Evolutionary conservation across 2,329 filamentous ascomycete species (phyloP).

Genomic region (Aspergillus pseudoglaucus): DNA sequence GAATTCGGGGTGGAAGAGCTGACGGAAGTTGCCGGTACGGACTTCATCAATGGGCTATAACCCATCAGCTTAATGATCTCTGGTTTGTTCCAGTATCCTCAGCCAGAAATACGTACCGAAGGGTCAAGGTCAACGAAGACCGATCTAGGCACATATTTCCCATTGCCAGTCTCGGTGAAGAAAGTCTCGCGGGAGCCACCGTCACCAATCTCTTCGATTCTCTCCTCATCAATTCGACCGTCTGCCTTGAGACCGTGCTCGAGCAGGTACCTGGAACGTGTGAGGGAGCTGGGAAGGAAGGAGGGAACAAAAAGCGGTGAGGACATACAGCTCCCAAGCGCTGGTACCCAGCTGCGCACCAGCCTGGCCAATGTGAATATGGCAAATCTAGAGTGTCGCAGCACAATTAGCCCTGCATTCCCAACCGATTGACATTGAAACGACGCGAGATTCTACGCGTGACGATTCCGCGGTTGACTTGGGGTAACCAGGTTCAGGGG

Average conservation of each 20-base stretch:
- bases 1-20: constrained; percentile 60
- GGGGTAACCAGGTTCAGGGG: constrained; percentile 8
- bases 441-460: neutral
- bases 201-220: constrained; percentile 46
- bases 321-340: constrained; percentile 61
- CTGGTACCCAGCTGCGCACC: constrained; percentile 62
- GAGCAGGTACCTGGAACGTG: constrained; percentile 51
- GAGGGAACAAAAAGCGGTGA: constrained; percentile 22
- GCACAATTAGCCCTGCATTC: neutral
- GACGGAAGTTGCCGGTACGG: constrained; percentile 55
- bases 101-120: constrained; percentile 39
- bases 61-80: constrained; percentile 8
- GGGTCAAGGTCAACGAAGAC: constrained; percentile 64
- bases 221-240: constrained; percentile 52
- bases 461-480: neutral
- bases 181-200: constrained; percentile 59
- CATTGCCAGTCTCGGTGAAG: constrained; percentile 58
- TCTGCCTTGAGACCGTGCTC: constrained; percentile 59
- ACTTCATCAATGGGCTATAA: constrained; percentile 59
- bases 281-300: constrained; percentile 3
- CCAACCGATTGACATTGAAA: neutral
- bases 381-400: constrained; percentile 47
- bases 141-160: constrained; percentile 63
- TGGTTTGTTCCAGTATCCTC: neutral
- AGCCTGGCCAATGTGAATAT: constrained; percentile 63